Evolutionary conservation across 169 alveolate genomes (phyloP), one percentile per base, ranked within the genome.

Genomic region (Plasmodium fragile): DNA sequence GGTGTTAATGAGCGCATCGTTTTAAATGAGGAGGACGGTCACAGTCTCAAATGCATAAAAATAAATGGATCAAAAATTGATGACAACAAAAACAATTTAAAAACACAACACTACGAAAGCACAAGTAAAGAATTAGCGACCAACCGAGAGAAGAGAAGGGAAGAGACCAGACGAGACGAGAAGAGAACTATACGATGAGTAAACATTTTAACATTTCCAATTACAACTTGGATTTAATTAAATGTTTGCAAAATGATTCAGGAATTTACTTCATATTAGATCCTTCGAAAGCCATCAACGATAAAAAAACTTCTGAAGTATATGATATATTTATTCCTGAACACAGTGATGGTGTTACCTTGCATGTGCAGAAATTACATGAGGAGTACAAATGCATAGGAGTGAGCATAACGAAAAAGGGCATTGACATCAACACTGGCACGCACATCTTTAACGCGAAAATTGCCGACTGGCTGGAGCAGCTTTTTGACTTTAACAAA

Each of bases 301-400:
- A 92, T 25, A 78, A 78, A 55, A 92, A 92, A 77, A 39, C 53
- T 79, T 75, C 92, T 16, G 92, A 92, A 3, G 87, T 59, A 5
- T 83, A 92, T 92, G 92, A 92, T 79, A 92, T 77, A 16, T 83
- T 83, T 92, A 43, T 83, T n/a, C 93, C 92, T n/a, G 90, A 78
- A 59, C 65, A 92, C 43, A 92, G 90, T 32, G 92, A 92, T 11
- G 92, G 89, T 36, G 89, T 83, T 36, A 92, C 89, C n/a, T 65
- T 83, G 10, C 87, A 92, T 92, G 92, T 83, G 43, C 92, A 92
- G 55, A 92, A 92, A 70, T 25, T 85, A 22, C 81, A 81, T 82
- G 92, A 92, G 22, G 93, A 92, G 52, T 85, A 92, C 78, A 92
- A 92, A 18, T 85, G 93, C 83, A 82, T 85, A 70, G 93, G 93